phyloP scores from a whole-genome alignment of 495 filamentous ascomycete genomes.

The Talaromyces liani region DNA sequence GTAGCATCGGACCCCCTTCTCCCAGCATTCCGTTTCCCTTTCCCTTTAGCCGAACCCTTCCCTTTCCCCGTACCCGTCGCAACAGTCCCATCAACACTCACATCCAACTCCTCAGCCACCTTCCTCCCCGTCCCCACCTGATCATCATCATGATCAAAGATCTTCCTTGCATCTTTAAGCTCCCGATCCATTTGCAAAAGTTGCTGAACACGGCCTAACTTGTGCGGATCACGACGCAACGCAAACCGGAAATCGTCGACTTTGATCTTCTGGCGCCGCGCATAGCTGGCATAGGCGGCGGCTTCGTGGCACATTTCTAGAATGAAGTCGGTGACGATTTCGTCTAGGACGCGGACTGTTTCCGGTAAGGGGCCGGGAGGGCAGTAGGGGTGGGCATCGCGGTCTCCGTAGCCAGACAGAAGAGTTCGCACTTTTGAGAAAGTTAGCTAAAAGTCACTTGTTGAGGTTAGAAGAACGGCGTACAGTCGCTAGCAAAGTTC shows the following conservation, averaged over 20 bases:
- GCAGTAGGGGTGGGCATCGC: slow-evolving; percentile 34
- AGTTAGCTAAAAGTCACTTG: not conserved
- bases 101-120: slow-evolving; percentile 20
- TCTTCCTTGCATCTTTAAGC: slow-evolving; percentile 68
- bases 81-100: slow-evolving; percentile 17
- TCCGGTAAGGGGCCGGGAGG: slow-evolving; percentile 59
- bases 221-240: slow-evolving; percentile 72
- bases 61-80: slow-evolving; percentile 14
- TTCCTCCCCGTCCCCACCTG: slow-evolving; percentile 37
- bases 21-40: slow-evolving; percentile 29
- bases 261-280: slow-evolving; percentile 89
- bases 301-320: slow-evolving; percentile 87
- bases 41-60: slow-evolving; percentile 29
- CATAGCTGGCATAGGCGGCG: slow-evolving; percentile 69
- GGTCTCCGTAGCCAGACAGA: slow-evolving; percentile 84
- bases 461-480: slow-evolving; percentile 13
- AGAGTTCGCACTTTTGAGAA: slow-evolving; percentile 58
- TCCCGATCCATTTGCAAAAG: slow-evolving; percentile 72
- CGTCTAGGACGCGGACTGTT: slow-evolving; percentile 81
- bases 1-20: slow-evolving; percentile 36
- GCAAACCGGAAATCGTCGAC: slow-evolving; percentile 96
- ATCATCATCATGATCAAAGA: slow-evolving; percentile 51
- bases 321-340: slow-evolving; percentile 87
- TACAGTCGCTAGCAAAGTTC: slow-evolving; percentile 81
- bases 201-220: slow-evolving; percentile 85